Conservation (phyloP, 1,284 basidiomycete species). For the Irpex sp. region DNA sequence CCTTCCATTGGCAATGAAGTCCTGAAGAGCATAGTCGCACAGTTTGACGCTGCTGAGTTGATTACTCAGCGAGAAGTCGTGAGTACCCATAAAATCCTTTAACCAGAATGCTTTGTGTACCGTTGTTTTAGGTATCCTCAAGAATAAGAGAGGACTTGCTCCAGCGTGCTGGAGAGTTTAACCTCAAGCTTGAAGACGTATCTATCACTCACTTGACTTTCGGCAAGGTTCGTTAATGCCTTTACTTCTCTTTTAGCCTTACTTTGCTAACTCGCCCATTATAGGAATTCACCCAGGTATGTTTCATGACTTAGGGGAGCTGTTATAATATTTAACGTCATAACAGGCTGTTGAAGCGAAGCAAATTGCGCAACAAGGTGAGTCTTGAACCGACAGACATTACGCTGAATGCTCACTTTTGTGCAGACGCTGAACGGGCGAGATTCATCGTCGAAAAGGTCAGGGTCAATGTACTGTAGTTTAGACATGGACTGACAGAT, state of each 20-base stretch:
- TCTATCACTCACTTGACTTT: conserved; percentile 90
- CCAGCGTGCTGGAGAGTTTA: conserved; percentile 93
- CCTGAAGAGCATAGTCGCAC: conserved; percentile 95
- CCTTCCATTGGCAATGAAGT: conserved; percentile 98
- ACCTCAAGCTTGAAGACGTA: conserved; percentile 95
- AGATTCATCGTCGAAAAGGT: conserved; percentile 99
- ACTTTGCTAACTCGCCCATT: conserved; percentile 27
- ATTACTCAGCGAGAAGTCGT: conserved; percentile 87
- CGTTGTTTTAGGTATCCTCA: conserved; percentile 50
- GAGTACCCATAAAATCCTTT: conserved; percentile 25
- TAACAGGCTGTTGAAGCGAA: conserved; percentile 93
- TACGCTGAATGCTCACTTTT: conserved; percentile 1
- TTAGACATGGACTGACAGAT: conserved; percentile 3
- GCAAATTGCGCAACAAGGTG: conserved; percentile 94
- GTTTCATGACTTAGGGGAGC: conserved; percentile 11
- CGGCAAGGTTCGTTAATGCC: conserved; percentile 53
- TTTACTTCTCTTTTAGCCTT: background rate
- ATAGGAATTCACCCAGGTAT: conserved; percentile 77
- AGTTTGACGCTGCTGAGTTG: conserved; percentile 98
- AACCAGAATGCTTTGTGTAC: background rate
- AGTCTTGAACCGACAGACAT: conserved; percentile 13
- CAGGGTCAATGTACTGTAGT: conserved; percentile 15
- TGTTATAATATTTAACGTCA: background rate
- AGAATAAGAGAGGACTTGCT: conserved; percentile 91
- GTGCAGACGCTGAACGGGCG: conserved; percentile 89